Evolutionary conservation across 345 rosid species (phyloP).

Genomic region (Eucalyptus cloeziana): DNA sequence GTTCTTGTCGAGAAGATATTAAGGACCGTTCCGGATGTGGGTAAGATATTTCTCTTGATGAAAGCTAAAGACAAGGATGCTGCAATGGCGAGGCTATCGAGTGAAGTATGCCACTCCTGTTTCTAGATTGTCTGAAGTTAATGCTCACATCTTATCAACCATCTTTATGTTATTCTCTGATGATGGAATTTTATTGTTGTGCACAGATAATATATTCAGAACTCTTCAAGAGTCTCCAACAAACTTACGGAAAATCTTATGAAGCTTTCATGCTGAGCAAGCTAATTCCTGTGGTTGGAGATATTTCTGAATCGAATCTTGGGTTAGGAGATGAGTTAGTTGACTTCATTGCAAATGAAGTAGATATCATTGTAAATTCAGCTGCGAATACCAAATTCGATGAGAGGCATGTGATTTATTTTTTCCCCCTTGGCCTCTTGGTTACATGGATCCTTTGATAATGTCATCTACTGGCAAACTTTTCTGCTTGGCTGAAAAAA

Average conservation of each 20-base stretch:
- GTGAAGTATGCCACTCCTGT: conserved; percentile 40
- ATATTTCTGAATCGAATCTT: conserved; percentile 51
- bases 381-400: conserved; percentile 75
- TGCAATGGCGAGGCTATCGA: conserved; percentile 59
- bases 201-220: conserved; percentile 63
- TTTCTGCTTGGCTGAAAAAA: background rate
- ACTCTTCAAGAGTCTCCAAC: conserved; percentile 63
- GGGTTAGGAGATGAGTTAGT: conserved; percentile 59
- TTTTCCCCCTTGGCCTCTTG: background rate
- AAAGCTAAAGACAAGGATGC: conserved; percentile 69
- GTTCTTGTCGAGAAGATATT: conserved; percentile 89
- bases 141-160: background rate
- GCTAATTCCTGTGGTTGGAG: conserved; percentile 74
- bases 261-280: conserved; percentile 68
- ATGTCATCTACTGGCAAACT: background rate
- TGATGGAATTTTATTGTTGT: background rate
- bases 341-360: conserved; percentile 43
- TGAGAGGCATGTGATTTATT: conserved; percentile 4
- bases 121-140: background rate
- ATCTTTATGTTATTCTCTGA: background rate
- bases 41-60: conserved; percentile 75
- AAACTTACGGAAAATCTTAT: conserved; percentile 67
- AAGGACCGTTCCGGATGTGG: conserved; percentile 75
- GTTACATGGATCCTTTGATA: background rate
- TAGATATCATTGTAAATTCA: conserved; percentile 62